A percentile compares a stretch with the other conserved stretches of the same genome.
These are phyloP conservation scores for Cicer judaicum DNA, from an alignment of 306 rosid species.

Conservation along the genomic window DNA sequence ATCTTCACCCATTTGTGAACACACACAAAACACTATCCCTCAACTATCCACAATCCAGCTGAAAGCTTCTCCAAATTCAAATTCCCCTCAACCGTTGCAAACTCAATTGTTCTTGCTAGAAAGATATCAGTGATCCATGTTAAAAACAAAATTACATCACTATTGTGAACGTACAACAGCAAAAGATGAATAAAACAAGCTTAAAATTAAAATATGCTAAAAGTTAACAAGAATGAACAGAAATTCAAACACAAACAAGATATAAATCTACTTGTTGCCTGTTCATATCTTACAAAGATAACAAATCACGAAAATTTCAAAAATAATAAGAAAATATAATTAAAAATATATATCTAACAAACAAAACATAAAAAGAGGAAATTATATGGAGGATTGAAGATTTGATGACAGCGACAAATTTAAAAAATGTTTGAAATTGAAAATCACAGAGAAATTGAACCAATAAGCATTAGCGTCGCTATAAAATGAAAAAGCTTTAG, in stretches of 20 bases:
- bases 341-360: not conserved
- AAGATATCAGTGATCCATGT: constrained; percentile 40
- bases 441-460: constrained; percentile 30
- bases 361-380: not conserved
- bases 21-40: constrained; percentile 47
- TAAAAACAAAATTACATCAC: constrained; percentile 48
- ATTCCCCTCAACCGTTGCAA: constrained; percentile 41
- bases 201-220: constrained; percentile 21
- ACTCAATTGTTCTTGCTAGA: constrained; percentile 36
- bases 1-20: constrained; percentile 73
- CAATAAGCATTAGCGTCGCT: constrained; percentile 16
- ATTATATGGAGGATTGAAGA: constrained; percentile 20
- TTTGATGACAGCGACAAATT: constrained; percentile 16
- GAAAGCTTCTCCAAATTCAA: constrained; percentile 46
- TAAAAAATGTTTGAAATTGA: not conserved
- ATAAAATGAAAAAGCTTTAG: constrained; percentile 16
- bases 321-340: not conserved
- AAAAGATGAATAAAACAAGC: constrained; percentile 1
- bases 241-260: constrained; percentile 4
- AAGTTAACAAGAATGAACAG: constrained; percentile 4
- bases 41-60: constrained; percentile 50
- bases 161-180: constrained; percentile 28
- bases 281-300: constrained; percentile 5
- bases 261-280: constrained; percentile 23
- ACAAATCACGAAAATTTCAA: constrained; percentile 26